A percentile compares a stretch with the other conserved stretches of the same genome.
phyloP scores from a whole-genome alignment of 2,329 filamentous ascomycete genomes.

The Sporothrix protearum region DNA sequence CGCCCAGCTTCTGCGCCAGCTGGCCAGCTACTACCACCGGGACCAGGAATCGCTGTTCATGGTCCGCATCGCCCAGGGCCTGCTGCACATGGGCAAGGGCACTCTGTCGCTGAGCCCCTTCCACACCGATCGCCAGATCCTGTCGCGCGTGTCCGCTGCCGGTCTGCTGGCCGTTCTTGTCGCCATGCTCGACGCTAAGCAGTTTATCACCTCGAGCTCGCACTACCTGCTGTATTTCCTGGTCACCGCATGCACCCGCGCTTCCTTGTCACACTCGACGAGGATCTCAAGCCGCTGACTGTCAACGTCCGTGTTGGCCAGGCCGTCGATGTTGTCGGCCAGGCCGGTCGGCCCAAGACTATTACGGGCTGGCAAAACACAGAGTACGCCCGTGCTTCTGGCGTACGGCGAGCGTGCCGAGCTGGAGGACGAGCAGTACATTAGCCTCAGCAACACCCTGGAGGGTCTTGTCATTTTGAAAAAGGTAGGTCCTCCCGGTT shows the following conservation, averaged over 20 bases:
- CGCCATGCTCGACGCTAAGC: constrained; percentile 92
- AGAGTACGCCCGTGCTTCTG: constrained; percentile 94
- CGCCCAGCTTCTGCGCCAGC: constrained; percentile 86
- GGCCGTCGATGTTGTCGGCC: constrained; percentile 95
- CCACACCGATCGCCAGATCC: constrained; percentile 94
- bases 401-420: constrained; percentile 95
- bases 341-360: constrained; percentile 95
- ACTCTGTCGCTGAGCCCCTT: constrained; percentile 96
- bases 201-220: constrained; percentile 62
- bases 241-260: constrained; percentile 91
- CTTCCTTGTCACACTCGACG: constrained; percentile 93
- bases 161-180: constrained; percentile 87
- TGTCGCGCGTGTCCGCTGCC: constrained; percentile 85
- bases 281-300: constrained; percentile 86
- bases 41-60: constrained; percentile 97
- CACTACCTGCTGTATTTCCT: constrained; percentile 98
- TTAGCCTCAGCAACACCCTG: constrained; percentile 82
- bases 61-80: constrained; percentile 96
- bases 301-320: constrained; percentile 97
- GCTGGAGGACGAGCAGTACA: constrained; percentile 95
- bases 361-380: constrained; percentile 99
- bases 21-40: constrained; percentile 97
- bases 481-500: constrained; percentile 64
- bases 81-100: constrained; percentile 98
- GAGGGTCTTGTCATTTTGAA: constrained; percentile 94